Base-by-base conservation (phyloP, 1,284 basidiomycete species). In the Ceratobasidium sp. region DNA sequence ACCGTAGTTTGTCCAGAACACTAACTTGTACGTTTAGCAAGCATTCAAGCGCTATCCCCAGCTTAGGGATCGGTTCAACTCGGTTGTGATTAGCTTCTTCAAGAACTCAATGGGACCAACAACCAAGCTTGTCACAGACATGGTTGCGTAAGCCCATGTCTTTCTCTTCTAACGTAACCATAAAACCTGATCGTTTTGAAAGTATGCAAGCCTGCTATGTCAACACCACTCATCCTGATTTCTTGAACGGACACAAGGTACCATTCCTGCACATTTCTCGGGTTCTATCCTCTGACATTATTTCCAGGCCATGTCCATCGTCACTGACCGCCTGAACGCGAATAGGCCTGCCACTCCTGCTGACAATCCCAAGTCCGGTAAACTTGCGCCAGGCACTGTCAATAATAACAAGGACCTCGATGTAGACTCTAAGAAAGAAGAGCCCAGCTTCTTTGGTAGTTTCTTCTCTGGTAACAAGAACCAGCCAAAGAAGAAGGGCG, bases 181-280 rank as follows among this genome's bases (percentile, higher is more conserved):
- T 49, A 33, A 46, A 59, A 58, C 23, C 60, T 75, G 49, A 60
- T 56, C 25, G 9, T 73, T 62, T 52, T 33, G 71, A 30, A 69
- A 93, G 90, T 50, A 96, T 96, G 93, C 95, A 98, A 81, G 91
- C 95, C 44, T 95, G 93, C 77, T 98, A 98, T 77, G 89, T 99
- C 75, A 98, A 98, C 82, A 98, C 95, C n/a, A 98, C 95, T 1
- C 96, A 98, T 77, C 96, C 96, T 1, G 96, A 99, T 80, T 98
- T 98, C 81, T 85, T 99, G 77, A 92, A 88, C 72, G 97, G 96
- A 41, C 96, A 99, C 81, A 94, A 90, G 80, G 88, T 83, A 71
- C 52, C 11, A 13, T 21, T 30, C 9, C 33, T 62, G 21, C 11
- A 30, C 16, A 23, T 29, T 41, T 39, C 19, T 11, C 41, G 19